Conservation (phyloP, 306 rosid genomes). For the Lagenaria siceraria region DNA sequence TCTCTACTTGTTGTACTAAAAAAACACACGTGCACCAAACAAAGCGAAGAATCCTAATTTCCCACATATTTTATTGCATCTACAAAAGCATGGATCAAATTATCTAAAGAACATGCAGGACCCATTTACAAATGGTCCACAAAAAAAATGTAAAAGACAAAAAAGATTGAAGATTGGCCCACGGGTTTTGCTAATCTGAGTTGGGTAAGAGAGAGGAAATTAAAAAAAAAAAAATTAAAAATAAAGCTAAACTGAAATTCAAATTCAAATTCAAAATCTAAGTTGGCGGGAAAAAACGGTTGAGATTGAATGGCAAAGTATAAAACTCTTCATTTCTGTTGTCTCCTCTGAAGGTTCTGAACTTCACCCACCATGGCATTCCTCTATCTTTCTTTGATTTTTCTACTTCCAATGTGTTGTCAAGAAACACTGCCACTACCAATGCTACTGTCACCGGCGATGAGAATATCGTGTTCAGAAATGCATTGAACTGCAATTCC, state of each 20-base stretch:
- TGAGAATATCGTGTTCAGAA: constrained; percentile 71
- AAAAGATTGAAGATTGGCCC: neutral
- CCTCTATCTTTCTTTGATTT: constrained; percentile 85
- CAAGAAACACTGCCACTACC: constrained; percentile 83
- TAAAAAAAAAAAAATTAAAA: neutral
- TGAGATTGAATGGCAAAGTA: constrained; percentile 85
- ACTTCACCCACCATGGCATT: constrained; percentile 99
- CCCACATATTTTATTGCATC: constrained; percentile 13
- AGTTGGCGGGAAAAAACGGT: constrained; percentile 91
- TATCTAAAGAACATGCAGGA: constrained; percentile 13
- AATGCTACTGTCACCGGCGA: constrained; percentile 74
- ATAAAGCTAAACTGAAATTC: neutral
- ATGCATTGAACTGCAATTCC: constrained; percentile 75
- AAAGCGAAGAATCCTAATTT: neutral
- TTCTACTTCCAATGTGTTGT: constrained; percentile 82
- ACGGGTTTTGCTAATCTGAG: neutral
- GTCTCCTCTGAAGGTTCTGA: constrained; percentile 85
- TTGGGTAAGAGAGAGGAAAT: neutral
- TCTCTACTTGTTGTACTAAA: too few species aligned
- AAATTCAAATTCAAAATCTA: neutral
- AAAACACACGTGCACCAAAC: too few species aligned
- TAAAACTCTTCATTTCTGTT: constrained; percentile 94
- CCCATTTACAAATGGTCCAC: constrained; percentile 12
- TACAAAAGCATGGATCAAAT: constrained; percentile 30
- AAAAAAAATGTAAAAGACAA: constrained; percentile 17